Evolutionary conservation across 768 basidiomycete genomes (phyloP).

Genomic region (Termitomyces sp.): DNA sequence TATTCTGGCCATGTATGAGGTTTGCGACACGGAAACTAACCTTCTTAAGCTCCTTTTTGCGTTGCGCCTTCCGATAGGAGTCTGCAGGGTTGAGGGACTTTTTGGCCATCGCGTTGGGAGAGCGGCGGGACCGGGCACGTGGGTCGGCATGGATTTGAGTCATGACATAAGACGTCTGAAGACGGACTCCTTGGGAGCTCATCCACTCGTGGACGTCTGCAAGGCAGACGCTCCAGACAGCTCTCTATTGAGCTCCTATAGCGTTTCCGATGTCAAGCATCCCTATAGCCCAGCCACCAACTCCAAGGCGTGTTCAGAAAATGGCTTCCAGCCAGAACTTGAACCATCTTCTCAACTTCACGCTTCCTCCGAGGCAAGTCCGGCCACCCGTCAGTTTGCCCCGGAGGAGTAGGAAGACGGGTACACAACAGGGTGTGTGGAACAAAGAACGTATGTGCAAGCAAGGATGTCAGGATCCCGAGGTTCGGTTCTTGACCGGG

Average conservation of each 20-base stretch:
- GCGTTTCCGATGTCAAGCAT: conserved; percentile 30
- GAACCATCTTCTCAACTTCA: conserved; percentile 92
- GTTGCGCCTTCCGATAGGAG: conserved; percentile 87
- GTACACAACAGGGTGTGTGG: conserved; percentile 63
- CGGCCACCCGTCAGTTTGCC: conserved; percentile 53
- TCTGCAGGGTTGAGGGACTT: conserved; percentile 94
- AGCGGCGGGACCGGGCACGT: conserved; percentile 25
- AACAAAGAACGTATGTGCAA: conserved; percentile 83
- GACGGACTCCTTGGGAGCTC: conserved; percentile 8
- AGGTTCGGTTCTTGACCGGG: conserved; percentile 14
- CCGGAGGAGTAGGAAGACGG: conserved; percentile 70
- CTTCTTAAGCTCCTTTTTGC: conserved; percentile 96
- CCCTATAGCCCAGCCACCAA: conserved; percentile 28
- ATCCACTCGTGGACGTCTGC: conserved; percentile 30
- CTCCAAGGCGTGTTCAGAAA: conserved; percentile 59
- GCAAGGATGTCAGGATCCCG: background rate
- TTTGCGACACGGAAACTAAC: conserved; percentile 32
- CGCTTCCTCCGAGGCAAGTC: conserved; percentile 80
- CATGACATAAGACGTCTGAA: conserved; percentile 23
- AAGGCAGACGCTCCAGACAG: conserved; percentile 13
- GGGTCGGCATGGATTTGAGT: conserved; percentile 26
- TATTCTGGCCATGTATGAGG: conserved; percentile 11
- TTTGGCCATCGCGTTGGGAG: conserved; percentile 59
- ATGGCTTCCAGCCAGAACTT: conserved; percentile 60
- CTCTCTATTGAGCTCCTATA: background rate